Percentiles rank a stretch among this genome's conserved stretches.
Evolutionary conservation across 139 green algal species (phyloP).

Genomic region (Chlamydomonas eustigma): DNA sequence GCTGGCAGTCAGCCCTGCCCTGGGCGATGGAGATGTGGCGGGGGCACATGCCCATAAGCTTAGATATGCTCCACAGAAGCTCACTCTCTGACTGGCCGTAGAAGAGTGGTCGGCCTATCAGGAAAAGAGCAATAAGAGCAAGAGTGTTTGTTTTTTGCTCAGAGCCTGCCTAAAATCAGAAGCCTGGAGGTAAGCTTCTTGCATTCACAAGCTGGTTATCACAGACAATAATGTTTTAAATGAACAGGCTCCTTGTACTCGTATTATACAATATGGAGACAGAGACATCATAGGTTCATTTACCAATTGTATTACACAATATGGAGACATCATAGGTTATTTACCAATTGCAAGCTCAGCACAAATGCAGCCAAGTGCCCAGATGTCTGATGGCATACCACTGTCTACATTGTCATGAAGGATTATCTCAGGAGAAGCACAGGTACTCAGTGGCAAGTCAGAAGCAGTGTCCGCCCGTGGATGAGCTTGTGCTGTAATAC

Average conservation of each 20-base stretch:
- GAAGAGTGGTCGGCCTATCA: background rate
- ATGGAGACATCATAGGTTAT: no score
- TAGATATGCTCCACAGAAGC: background rate
- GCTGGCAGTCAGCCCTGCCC: background rate
- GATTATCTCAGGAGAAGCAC: background rate
- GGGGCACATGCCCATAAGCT: background rate
- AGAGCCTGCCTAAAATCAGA: no score
- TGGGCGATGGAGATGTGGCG: background rate
- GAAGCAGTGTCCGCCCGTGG: no score
- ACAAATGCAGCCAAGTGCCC: constrained; percentile 9
- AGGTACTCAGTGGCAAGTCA: background rate
- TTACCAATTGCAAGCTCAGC: constrained; percentile 5
- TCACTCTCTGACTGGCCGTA: background rate
- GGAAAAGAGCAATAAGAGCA: no score
- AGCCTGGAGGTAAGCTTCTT: no score
- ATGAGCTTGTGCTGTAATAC: background rate
- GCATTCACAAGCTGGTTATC: no score
- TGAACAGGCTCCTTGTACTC: no score
- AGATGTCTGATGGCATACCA: background rate
- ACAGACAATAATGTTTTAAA: no score
- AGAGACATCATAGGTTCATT: no score
- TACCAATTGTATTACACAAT: no score
- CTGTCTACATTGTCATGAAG: background rate
- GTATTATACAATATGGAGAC: no score
- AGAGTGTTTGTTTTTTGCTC: no score